Percentiles rank a stretch among this genome's conserved stretches.
These are phyloP conservation scores for Fraxinus albicans DNA, from an alignment of 305 asterid species.

Conservation along the genomic window DNA sequence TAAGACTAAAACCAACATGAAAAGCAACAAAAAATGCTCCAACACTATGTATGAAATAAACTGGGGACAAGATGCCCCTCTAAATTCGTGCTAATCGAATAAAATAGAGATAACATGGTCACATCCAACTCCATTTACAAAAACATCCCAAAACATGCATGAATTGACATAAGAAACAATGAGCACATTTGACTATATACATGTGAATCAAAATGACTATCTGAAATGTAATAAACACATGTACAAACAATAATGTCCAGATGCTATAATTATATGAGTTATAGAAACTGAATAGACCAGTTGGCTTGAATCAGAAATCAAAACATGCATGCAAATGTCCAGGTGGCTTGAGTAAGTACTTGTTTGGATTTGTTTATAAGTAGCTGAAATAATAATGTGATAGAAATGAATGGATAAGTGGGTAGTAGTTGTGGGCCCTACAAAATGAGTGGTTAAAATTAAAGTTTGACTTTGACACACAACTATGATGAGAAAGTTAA, in stretches of 20 bases:
- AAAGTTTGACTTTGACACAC: background rate
- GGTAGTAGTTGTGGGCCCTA: background rate
- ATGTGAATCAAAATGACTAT: background rate
- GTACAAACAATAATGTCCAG: background rate
- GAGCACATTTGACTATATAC: background rate
- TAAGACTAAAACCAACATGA: background rate
- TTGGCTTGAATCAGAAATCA: background rate
- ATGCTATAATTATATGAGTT: background rate
- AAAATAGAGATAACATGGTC: background rate
- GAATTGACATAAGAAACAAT: background rate
- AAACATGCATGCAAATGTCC: background rate
- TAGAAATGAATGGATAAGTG: background rate
- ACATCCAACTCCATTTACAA: background rate
- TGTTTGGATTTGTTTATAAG: background rate
- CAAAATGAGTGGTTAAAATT: background rate
- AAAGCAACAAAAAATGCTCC: background rate
- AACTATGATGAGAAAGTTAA: background rate
- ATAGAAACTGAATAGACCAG: background rate
- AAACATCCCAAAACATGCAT: background rate
- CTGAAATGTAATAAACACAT: background rate
- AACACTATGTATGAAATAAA: background rate
- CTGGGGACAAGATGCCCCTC: background rate
- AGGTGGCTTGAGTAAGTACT: background rate
- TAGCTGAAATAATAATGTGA: background rate
- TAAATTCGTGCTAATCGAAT: background rate